A percentile compares a stretch with the other conserved stretches of the same genome.
Evolutionary conservation across 139 green algal genomes (phyloP).

Genomic region (Tetraselmis chui): DNA sequence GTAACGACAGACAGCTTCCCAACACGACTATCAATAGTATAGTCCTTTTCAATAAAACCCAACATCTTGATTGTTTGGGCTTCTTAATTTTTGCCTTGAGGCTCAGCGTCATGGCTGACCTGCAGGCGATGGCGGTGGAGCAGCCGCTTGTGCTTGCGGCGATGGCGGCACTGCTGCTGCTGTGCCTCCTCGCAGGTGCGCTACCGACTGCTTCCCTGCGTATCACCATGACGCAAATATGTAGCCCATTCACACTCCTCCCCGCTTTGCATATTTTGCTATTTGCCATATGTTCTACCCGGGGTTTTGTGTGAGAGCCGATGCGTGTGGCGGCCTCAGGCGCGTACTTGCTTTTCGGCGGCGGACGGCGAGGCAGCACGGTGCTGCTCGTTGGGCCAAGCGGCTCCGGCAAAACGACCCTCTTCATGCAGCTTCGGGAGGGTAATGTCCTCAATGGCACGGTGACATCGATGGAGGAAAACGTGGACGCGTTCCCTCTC

Average conservation of each 20-base stretch:
- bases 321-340: conserved; percentile 5
- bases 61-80: too few species aligned
- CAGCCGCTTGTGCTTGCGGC: neutral
- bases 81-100: too few species aligned
- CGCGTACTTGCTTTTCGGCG: neutral
- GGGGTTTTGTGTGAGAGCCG: too few species aligned
- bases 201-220: too few species aligned
- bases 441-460: conserved; percentile 44
- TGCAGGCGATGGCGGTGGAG: neutral
- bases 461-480: conserved; percentile 66
- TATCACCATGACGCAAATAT: too few species aligned
- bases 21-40: too few species aligned
- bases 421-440: conserved; percentile 67
- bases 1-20: too few species aligned
- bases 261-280: too few species aligned
- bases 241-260: too few species aligned
- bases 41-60: too few species aligned
- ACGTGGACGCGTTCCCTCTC: conserved; percentile 19
- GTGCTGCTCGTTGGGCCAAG: conserved; percentile 59
- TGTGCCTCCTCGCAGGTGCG: neutral
- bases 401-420: conserved; percentile 66
- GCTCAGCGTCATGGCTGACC: neutral
- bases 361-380: conserved; percentile 11
- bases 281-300: too few species aligned
- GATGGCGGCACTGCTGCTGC: neutral